Evolutionary conservation across 306 rosid species (phyloP), one percentile per base, ranked within the genome.

Genomic region (Leucaena leucocephala): DNA sequence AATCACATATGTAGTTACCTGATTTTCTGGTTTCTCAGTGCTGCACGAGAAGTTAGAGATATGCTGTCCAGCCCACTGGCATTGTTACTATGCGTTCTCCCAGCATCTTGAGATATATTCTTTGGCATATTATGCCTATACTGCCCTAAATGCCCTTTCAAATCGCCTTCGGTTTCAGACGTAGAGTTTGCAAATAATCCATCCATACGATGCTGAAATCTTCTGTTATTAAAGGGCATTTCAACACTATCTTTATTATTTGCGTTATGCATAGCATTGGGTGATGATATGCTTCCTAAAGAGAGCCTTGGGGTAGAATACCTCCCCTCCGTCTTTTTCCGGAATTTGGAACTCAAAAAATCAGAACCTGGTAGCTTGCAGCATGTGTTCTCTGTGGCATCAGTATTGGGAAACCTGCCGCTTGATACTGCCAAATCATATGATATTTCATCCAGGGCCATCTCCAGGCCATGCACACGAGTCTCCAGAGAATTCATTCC

Each of bases 341-440:
- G 91, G 87, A 95, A 89, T 85, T 91, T 95, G 84, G 94, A 87
- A 81, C 98, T 95, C 88, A 89, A 81, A 78, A 95, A 95, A 49
- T 93, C 99, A 69, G 98, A 84, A 80, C 97, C 99, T 14, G 98
- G 99, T 79, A 95, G 89, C 85, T 83, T 93, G 89, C 97, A 95
- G 81, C 99, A 95, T 5, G 82, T 89, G 83, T 91, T 91, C 74
- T 88, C 94, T 52, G 88, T 84, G 57, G 82, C 88, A 71, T 84
- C 86, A 13, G 63, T 43, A 79, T 71, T 86, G 46, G 90, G 81
- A 78, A 90, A 64, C 80, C 85, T 84, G 66, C 98, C 93, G 52
- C 85, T 89, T 72, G 99, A 89, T 82, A 91, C 13, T 38, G 92
- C 97, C 83, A 95, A 87, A 82, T 91, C 95, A 59, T 86, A 82